Base-by-base conservation (phyloP, 2,329 filamentous ascomycete genomes). In the Fusarium palustre region DNA sequence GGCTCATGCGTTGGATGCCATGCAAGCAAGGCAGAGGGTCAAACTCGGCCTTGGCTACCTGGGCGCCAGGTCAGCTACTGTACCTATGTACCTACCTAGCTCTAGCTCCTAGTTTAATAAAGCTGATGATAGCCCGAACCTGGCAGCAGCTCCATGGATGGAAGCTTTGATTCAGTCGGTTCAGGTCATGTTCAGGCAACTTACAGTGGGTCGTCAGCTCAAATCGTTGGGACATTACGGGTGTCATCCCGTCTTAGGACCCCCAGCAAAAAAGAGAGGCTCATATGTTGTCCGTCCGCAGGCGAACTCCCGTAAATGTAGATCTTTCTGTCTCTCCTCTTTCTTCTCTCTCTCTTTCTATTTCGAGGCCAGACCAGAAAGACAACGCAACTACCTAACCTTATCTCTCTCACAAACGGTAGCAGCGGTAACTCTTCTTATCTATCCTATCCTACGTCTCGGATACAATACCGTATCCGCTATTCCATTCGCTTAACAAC, bases 181-280 rank as follows among this genome's bases (percentile, higher is more conserved):
- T 41, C 24, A 52, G 48, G 28, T 34, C 48, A 50, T 16, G 24
- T 39, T 39, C 47, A 52, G n/a, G 48, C 48, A 52, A n/a, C 28
- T 39, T 64, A 39, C 59, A 68, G 70, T 72, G 70, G 70, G 66
- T 36, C 59, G 13, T 20, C 36, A 48, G 50, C 71, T 59, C 67
- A 71, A 52, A 72, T 74, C 64, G 72, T 74, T 74, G 71, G 66
- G 72, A 74, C 60, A 58, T 56, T 54, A 59, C 45, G 62, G 63
- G 41, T 68, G 72, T 68, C 72, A 71, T 73, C 55, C 58, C 60
- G 58, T 64, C 61, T 71, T 59, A 48, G 70, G 54, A 38, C 58
- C 62, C 69, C 62, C 66, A 50, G 59, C 45, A 64, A 65, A 63
- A 64, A 63, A 58, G 28, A 41, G 49, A 60, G 59, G 47, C 68